Evolutionary conservation across 2,329 filamentous ascomycete species (phyloP), one percentile per base, ranked within the genome.

Genomic region (Raffaelea albimanens): DNA sequence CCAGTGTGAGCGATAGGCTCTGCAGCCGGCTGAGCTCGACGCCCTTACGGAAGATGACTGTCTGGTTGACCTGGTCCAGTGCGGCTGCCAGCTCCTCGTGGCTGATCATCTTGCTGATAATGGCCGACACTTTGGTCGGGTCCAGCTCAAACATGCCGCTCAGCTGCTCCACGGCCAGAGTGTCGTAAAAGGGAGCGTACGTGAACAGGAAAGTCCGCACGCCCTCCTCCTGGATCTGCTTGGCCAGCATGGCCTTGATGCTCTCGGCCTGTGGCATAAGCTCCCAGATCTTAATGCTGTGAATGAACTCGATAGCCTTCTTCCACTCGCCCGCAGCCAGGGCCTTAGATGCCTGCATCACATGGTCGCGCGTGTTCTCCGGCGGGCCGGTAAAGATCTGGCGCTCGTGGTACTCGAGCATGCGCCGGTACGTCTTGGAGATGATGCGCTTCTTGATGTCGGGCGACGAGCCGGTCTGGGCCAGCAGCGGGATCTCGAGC

Each of bases 271-370:
- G 84, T 50, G 90, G 86, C 80, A 98, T 94, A 56, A 98, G 78
- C 47, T 98, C 93, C 93, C 93, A 98, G 65, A 98, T 98, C 81
- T 96, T 98, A 73, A 98, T 98, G 62, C 83, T 87, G 73, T 93
- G 89, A 67, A 98, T 90, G 67, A 95, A 93, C 53, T 85, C 78
- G 20, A 84, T 90, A 16, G 90, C 85, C 75, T 94, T 95, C 80
- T 95, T 95, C 93, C 93, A 98, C 70, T 98, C 93, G 56, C 94
- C 93, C 19, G 89, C 90, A 29, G 93, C 91, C 52, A 98, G 78
- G 45, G 93, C 90, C 73, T 97, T 96, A 52, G 93, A 95, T 14
- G 90, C 91, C 73, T 97, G 94, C 87, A 98, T 97, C 61, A 98
- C 91, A 62, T 97, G 93, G 68, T 98, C 93, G 57, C 93, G 85